Percentiles rank a stretch among this genome's conserved stretches.
These are phyloP conservation scores for Ceratobasidium sp. DNA, from an alignment of 1,284 basidiomycete genomes.

Conservation along the genomic window DNA sequence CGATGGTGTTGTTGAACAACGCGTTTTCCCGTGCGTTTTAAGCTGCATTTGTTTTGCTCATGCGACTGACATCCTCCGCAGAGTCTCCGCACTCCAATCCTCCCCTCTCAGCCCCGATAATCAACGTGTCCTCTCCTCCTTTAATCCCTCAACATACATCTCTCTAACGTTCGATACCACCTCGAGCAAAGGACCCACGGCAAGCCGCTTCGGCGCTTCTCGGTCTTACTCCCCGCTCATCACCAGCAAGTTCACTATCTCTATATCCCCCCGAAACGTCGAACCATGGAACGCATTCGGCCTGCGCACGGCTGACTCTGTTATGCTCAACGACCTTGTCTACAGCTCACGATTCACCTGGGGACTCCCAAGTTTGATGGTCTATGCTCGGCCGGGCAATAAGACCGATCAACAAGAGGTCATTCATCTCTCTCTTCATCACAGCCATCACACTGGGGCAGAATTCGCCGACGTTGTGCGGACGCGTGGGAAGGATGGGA, in stretches of 20 bases:
- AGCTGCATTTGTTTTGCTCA: background rate
- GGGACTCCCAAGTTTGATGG: background rate
- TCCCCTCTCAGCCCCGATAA: conserved; percentile 22
- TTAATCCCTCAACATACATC: conserved; percentile 19
- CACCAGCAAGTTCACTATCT: conserved; percentile 6
- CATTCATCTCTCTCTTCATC: conserved; percentile 13
- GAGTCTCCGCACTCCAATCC: conserved; percentile 27
- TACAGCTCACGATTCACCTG: background rate
- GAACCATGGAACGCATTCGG: conserved; percentile 29
- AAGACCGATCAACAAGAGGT: background rate
- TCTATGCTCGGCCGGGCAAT: conserved; percentile 21
- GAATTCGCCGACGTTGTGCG: conserved; percentile 16
- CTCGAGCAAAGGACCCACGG: background rate
- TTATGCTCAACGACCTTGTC: conserved; percentile 25
- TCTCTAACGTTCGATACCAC: conserved; percentile 27
- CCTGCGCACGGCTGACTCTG: conserved; percentile 18
- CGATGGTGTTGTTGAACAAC: conserved; percentile 32
- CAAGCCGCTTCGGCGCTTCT: conserved; percentile 16
- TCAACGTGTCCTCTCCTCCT: background rate
- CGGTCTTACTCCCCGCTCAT: background rate
- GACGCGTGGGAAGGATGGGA: background rate
- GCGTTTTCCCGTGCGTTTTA: conserved; percentile 27
- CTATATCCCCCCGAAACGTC: background rate
- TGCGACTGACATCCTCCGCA: conserved; percentile 14
- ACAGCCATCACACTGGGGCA: conserved; percentile 3